Conservation (phyloP, 2,329 filamentous ascomycete genomes). For the Thelonectria discophora region DNA sequence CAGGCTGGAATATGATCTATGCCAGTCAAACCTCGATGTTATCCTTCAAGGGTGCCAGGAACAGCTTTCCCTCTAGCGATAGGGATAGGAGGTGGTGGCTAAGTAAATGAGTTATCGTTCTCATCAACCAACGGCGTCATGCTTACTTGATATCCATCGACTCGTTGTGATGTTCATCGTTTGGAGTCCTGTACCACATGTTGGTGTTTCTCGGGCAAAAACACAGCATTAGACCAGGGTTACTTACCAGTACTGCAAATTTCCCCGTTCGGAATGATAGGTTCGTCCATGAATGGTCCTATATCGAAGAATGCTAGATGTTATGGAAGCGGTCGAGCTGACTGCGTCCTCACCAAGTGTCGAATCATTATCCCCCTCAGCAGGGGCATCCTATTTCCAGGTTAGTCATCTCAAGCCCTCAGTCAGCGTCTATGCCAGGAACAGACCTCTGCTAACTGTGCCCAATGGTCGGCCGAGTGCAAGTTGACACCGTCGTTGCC, state of each 20-base stretch:
- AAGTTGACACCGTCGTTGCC: background rate
- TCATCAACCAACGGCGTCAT: background rate
- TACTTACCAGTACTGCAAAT: background rate
- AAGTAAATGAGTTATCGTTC: too few relatives aligned
- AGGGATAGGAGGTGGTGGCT: constrained; percentile 31
- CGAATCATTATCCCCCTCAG: constrained; percentile 27
- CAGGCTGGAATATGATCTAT: background rate
- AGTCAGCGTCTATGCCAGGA: background rate
- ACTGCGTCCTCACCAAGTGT: constrained; percentile 28
- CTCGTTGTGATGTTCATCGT: constrained; percentile 31
- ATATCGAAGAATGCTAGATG: constrained; percentile 11
- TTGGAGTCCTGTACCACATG: constrained; percentile 18
- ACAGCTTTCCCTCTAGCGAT: constrained; percentile 19
- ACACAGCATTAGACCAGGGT: too few relatives aligned
- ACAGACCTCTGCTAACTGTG: background rate
- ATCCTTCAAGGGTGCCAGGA: constrained; percentile 16
- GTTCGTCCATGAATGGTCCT: constrained; percentile 2
- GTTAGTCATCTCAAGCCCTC: background rate
- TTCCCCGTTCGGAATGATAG: background rate
- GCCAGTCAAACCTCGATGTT: constrained; percentile 16
- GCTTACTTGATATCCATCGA: constrained; percentile 36
- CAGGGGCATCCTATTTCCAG: background rate
- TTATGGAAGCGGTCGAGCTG: constrained; percentile 36
- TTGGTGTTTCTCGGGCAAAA: background rate
- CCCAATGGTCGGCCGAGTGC: constrained; percentile 7